A percentile compares a stretch with the other conserved stretches of the same genome.
phyloP scores from a whole-genome alignment of 805 yeast species.

The Lachancea waltii region DNA sequence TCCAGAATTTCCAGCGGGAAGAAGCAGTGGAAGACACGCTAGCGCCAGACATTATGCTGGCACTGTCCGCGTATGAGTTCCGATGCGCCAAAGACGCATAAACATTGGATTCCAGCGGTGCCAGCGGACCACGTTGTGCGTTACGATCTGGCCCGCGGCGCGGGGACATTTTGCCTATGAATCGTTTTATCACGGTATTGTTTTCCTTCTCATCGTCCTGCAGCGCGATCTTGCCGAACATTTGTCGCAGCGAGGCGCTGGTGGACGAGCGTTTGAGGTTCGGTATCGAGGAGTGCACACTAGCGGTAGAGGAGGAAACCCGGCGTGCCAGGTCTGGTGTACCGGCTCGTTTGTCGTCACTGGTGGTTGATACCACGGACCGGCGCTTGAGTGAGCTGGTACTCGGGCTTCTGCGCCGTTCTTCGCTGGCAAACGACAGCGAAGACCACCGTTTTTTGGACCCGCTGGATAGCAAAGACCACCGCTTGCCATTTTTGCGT shows the following conservation, averaged over 20 bases:
- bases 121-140: conserved; percentile 4
- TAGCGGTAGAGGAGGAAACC: conserved; percentile 3
- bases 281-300: conserved; percentile 9
- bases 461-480: conserved; percentile 28
- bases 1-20: conserved; percentile 35
- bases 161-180: conserved; percentile 6
- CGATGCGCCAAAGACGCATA: conserved; percentile 2
- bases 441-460: conserved; percentile 32
- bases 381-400: background rate
- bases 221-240: conserved; percentile 25
- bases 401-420: conserved; percentile 6
- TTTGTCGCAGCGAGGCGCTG: conserved; percentile 28
- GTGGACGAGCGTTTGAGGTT: conserved; percentile 28
- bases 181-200: conserved; percentile 3
- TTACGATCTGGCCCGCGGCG: background rate
- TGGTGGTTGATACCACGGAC: conserved; percentile 4
- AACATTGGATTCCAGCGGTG: conserved; percentile 7
- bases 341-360: conserved; percentile 2
- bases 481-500: conserved; percentile 18
- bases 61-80: conserved; percentile 7
- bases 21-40: conserved; percentile 17
- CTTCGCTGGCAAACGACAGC: conserved; percentile 18
- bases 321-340: background rate
- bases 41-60: conserved; percentile 9
- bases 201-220: conserved; percentile 23